phyloP scores from a whole-genome alignment of 2,329 filamentous ascomycete genomes.

The Ophiostoma australiae region DNA sequence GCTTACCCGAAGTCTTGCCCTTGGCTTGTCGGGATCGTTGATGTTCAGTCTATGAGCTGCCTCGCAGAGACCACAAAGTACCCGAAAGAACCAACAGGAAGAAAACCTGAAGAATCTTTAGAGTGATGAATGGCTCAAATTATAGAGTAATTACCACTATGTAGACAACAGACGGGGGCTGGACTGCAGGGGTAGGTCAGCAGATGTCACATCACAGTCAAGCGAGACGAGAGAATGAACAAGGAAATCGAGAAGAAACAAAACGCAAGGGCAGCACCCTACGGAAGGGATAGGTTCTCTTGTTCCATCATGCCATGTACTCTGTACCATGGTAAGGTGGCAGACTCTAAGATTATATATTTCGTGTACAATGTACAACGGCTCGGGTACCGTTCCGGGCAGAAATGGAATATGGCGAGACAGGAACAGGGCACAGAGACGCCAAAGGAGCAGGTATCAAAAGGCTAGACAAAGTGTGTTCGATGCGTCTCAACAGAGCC shows the following conservation, averaged over 20 bases:
- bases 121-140: no score
- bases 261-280: neutral
- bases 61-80: no score
- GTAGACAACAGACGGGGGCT: neutral
- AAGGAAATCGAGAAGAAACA: neutral
- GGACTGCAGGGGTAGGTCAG: neutral
- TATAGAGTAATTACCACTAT: no score
- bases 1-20: neutral
- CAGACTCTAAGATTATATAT: no score
- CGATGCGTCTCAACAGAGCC: neutral
- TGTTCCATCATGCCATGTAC: neutral
- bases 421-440: no score
- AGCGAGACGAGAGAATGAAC: neutral
- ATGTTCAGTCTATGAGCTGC: no score
- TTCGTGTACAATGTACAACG: no score
- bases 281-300: neutral
- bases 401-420: neutral
- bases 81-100: no score
- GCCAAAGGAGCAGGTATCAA: neutral
- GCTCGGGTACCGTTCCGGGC: neutral
- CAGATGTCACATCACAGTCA: neutral
- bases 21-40: no score
- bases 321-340: neutral
- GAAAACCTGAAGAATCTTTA: no score
- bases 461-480: neutral